Evolutionary conservation across 192 early-diverging fungal genomes (phyloP).

Genomic region (Thoreauomyces humboldtii): DNA sequence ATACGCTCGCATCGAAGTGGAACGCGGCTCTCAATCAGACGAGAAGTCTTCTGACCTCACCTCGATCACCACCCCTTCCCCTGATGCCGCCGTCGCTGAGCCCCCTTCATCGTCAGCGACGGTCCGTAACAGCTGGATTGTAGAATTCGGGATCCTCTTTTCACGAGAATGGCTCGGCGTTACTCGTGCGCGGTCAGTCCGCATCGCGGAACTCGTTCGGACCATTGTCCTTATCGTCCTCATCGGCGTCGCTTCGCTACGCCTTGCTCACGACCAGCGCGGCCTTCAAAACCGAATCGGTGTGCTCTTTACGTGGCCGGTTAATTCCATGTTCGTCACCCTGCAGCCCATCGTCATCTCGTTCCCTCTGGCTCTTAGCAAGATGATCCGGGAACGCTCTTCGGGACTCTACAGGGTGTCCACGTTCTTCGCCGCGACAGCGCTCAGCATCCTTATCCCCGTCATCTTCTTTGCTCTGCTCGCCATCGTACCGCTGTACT

Average conservation of each 20-base stretch:
- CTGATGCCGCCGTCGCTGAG: too few relatives aligned
- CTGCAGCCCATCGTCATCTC: constrained; percentile 49
- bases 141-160: too few relatives aligned
- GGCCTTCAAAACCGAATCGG: constrained; percentile 64
- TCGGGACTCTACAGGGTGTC: constrained; percentile 62
- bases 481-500: constrained; percentile 7
- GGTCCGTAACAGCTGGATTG: too few relatives aligned
- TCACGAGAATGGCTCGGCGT: too few relatives aligned
- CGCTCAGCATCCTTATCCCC: constrained; percentile 34
- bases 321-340: constrained; percentile 10
- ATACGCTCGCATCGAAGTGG: too few relatives aligned
- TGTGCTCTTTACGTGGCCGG: constrained; percentile 35
- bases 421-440: constrained; percentile 61
- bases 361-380: constrained; percentile 43
- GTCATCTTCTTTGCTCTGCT: constrained; percentile 35
- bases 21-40: too few relatives aligned
- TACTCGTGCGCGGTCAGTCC: too few relatives aligned
- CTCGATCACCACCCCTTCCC: too few relatives aligned
- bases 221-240: constrained; percentile 29
- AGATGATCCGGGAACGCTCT: constrained; percentile 64
- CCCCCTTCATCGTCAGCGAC: too few relatives aligned
- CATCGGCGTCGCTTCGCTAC: constrained; percentile 55
- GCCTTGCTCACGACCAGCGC: constrained; percentile 43
- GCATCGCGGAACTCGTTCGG: constrained; percentile 1
- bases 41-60: too few relatives aligned